These are phyloP conservation scores for Dactylellina parvicollis DNA, from an alignment of 2,329 filamentous ascomycete species.

Conservation along the genomic window DNA sequence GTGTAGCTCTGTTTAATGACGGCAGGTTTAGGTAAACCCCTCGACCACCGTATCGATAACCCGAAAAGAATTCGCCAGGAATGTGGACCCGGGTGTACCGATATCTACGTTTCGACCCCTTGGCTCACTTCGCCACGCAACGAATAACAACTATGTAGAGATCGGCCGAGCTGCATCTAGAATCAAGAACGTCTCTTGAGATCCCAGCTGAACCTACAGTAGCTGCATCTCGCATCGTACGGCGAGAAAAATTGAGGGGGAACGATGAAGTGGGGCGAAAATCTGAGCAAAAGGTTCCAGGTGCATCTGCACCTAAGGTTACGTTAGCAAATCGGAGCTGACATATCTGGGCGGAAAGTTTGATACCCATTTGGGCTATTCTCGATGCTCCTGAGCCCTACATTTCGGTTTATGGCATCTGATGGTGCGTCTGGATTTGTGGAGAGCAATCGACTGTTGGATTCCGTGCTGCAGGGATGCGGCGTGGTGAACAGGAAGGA, in stretches of 20 bases:
- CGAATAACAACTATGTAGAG: neutral
- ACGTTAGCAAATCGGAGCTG: no score
- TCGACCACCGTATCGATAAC: constrained; percentile 9
- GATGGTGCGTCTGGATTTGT: constrained; percentile 5
- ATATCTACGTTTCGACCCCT: neutral
- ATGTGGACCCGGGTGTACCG: neutral
- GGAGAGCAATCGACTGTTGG: neutral
- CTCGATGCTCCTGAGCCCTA: neutral
- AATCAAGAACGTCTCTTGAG: neutral
- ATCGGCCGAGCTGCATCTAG: constrained; percentile 11
- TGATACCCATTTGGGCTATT: no score
- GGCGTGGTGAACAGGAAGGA: neutral
- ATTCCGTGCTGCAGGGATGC: neutral
- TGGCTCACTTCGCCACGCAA: neutral
- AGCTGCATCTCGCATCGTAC: constrained; percentile 7
- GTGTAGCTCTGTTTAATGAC: neutral
- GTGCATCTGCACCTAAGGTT: no score
- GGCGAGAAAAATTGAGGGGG: constrained; percentile 9
- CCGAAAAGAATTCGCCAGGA: neutral
- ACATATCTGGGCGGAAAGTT: no score
- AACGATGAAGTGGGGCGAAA: neutral
- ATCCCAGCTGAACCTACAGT: constrained; percentile 21
- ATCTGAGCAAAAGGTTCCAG: no score
- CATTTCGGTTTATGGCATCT: neutral
- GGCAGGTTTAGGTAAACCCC: neutral